Evolutionary conservation across 805 yeast species (phyloP).

Genomic region (Metschnikowia colocasiae): DNA sequence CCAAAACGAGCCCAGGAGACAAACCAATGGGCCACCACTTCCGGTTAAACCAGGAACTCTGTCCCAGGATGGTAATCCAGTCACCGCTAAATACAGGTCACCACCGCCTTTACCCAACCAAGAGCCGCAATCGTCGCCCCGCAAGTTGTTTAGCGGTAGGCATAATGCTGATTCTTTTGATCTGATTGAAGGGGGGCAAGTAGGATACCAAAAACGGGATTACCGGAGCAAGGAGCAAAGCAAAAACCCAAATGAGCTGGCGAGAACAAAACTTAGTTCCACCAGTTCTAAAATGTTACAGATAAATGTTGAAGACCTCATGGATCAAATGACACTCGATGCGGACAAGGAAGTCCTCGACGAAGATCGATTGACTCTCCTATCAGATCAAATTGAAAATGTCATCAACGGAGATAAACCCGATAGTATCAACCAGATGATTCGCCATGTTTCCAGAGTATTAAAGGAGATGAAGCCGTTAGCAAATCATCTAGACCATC

Average conservation of each 20-base stretch:
- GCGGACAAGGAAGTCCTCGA: not conserved
- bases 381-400: constrained; percentile 16
- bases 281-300: not conserved
- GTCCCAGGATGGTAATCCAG: constrained; percentile 15
- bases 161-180: not conserved
- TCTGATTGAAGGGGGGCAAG: not conserved
- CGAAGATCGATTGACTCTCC: constrained; percentile 8
- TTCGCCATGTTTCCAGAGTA: constrained; percentile 12
- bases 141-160: not conserved
- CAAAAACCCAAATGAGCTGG: not conserved
- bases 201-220: not conserved
- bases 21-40: constrained; percentile 24
- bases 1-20: constrained; percentile 12
- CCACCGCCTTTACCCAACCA: constrained; percentile 13
- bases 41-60: constrained; percentile 27
- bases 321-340: constrained; percentile 17
- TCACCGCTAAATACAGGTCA: constrained; percentile 11
- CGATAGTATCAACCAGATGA: constrained; percentile 13
- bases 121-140: not conserved
- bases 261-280: not conserved
- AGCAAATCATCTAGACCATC: constrained; percentile 32
- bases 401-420: constrained; percentile 13
- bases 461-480: constrained; percentile 26
- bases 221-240: too few relatives aligned
- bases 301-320: constrained; percentile 17